Evolutionary conservation across 768 basidiomycete species (phyloP).

Genomic region (Pulveroboletus ravenelii): DNA sequence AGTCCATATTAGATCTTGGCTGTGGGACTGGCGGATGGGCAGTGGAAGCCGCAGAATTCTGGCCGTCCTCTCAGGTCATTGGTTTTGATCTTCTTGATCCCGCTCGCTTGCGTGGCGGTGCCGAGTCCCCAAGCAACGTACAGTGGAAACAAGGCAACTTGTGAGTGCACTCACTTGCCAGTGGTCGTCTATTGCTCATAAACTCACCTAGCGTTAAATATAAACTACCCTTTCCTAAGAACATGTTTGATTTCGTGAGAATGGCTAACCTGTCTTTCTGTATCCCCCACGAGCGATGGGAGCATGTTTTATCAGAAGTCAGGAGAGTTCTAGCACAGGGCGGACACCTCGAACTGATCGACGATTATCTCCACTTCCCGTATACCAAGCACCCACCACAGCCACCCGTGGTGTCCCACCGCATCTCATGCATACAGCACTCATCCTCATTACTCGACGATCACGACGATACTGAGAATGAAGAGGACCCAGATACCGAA

Average conservation of each 20-base stretch:
- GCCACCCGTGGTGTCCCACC: conserved; percentile 6
- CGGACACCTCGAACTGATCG: conserved; percentile 69
- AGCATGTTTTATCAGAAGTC: conserved; percentile 52
- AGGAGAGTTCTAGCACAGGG: conserved; percentile 54
- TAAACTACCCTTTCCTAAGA: conserved; percentile 55
- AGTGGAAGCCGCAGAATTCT: conserved; percentile 53
- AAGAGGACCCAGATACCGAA: conserved; percentile 20
- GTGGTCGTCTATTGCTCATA: conserved; percentile 8
- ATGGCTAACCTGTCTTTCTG: conserved; percentile 64
- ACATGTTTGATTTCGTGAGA: conserved; percentile 66
- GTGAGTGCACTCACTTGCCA: conserved; percentile 38
- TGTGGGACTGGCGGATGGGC: conserved; percentile 74
- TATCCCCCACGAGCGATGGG: conserved; percentile 60
- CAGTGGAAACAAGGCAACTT: conserved; percentile 62
- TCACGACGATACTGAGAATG: conserved; percentile 13
- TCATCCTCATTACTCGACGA: conserved; percentile 21
- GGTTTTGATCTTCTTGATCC: conserved; percentile 61
- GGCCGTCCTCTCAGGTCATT: conserved; percentile 55
- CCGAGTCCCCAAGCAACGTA: conserved; percentile 35
- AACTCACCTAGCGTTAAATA: conserved; percentile 42
- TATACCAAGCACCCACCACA: conserved; percentile 35
- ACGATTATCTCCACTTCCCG: conserved; percentile 67
- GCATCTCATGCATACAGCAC: not conserved
- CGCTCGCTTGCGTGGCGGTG: conserved; percentile 31
- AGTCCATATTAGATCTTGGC: conserved; percentile 65